Base-by-base conservation (phyloP, 1,139 yeast species). In the Suhomyces guaymorum region DNA sequence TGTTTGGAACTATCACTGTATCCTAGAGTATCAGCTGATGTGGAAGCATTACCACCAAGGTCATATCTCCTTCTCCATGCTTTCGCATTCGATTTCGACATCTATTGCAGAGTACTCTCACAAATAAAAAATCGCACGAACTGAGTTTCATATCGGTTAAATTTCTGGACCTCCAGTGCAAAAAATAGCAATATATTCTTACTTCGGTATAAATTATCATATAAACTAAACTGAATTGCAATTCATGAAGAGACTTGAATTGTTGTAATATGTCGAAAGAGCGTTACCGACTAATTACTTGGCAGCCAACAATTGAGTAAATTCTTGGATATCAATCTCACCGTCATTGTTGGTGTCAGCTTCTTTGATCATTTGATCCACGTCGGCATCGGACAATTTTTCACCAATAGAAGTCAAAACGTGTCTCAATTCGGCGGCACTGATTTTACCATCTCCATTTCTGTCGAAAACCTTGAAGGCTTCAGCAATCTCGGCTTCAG, bases 301-400 rank as follows among this genome's bases (percentile, higher is more conserved):
- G 36, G 75, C 73, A 37, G 75, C 66, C 59, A 86, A 74, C 53
- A 86, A 75, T 50, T 83, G 84, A 46, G 94, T 94, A 62, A 92
- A 92, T 66, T 92, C 98, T 58, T 85, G 89, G 61, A 92, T 92
- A 63, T 90, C 94, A 57, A 92, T 92, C 64, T 86, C 95, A 38
- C 97, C 97, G 51, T 92, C 95, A 46, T 94, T 90, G 63, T 90
- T 92, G 49, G 92, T 84, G 59, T 86, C 95, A 40, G 97, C 97
- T 59, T 92, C 98, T 57, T 85, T 80, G 58, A 92, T 79, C 97
- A 92, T 92, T 64, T 88, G 95, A 53, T 88, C 95, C 37, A 94
- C 96, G 63, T 92, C 98, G 35, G 90, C 95, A 52, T 92, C 97
- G 21, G 95, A 81, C 54, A 92, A 75, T 63, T 87, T 88, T 64